Percentiles rank a stretch among this genome's conserved stretches.
phyloP scores from a whole-genome alignment of 2,329 filamentous ascomycete species.

The Plectosphaerella sp. region DNA sequence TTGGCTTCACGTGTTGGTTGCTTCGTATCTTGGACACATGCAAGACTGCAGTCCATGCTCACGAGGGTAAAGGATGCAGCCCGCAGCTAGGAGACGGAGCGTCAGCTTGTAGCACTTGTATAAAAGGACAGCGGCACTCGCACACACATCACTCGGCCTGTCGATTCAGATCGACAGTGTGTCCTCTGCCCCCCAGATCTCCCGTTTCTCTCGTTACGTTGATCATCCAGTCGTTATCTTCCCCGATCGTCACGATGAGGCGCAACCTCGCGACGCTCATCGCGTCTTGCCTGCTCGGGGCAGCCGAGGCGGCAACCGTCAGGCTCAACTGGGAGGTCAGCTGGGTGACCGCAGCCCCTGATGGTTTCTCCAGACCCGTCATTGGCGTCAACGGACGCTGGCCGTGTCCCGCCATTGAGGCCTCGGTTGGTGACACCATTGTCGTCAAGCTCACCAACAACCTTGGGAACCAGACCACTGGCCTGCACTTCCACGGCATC shows the following conservation, averaged over 20 bases:
- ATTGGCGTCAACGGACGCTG: conserved; percentile 57
- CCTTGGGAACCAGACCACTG: conserved; percentile 48
- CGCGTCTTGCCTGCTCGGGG: conserved; percentile 14
- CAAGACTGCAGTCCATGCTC: too few species aligned
- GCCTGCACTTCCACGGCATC: conserved; percentile 56
- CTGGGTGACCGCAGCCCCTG: conserved; percentile 33
- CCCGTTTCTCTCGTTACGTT: too few species aligned
- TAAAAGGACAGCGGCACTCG: too few species aligned
- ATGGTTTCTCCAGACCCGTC: conserved; percentile 29
- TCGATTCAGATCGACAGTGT: too few species aligned
- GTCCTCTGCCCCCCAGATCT: too few species aligned
- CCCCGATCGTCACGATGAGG: conserved; percentile 1
- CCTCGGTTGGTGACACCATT: conserved; percentile 44
- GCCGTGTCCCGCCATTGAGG: conserved; percentile 54
- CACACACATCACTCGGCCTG: too few species aligned
- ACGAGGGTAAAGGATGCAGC: too few species aligned
- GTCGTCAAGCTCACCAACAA: conserved; percentile 44
- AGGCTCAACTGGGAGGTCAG: conserved; percentile 32
- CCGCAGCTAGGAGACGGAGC: too few species aligned
- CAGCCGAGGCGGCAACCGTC: conserved; percentile 23
- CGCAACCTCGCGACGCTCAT: background rate
- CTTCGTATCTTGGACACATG: too few species aligned
- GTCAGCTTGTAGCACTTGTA: too few species aligned
- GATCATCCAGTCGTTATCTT: too few species aligned
- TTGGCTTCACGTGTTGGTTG: background rate